A percentile compares a stretch with the other conserved stretches of the same genome.
phyloP scores from a whole-genome alignment of 495 filamentous ascomycete species.

The Cercophora samala region DNA sequence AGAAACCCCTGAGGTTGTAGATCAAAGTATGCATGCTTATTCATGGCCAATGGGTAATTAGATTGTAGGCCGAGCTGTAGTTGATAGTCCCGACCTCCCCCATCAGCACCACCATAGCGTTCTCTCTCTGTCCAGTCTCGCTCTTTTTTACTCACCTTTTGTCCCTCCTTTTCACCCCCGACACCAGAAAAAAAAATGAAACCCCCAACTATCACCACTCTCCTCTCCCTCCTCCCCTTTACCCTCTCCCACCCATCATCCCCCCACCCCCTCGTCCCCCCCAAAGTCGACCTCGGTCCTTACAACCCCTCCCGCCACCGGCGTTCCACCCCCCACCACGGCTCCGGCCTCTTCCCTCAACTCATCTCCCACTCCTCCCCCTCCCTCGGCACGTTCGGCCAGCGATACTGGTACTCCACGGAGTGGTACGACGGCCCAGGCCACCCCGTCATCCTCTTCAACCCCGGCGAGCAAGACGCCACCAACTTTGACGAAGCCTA shows the following conservation, averaged over 20 bases:
- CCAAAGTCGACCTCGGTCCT: neutral
- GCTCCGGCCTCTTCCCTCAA: conserved; percentile 34
- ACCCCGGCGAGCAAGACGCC: conserved; percentile 56
- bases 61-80: too few species aligned
- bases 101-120: too few species aligned
- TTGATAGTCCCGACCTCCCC: too few species aligned
- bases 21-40: neutral
- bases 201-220: neutral
- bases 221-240: neutral
- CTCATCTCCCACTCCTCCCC: conserved; percentile 36
- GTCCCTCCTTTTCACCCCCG: neutral
- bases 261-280: neutral
- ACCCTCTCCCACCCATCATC: neutral
- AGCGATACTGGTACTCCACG: conserved; percentile 35
- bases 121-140: too few species aligned
- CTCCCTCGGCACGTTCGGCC: conserved; percentile 33
- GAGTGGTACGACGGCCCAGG: conserved; percentile 34
- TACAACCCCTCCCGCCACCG: neutral
- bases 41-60: neutral
- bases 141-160: neutral
- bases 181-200: neutral
- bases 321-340: neutral
- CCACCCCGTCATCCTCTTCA: conserved; percentile 43
- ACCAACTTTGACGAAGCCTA: conserved; percentile 47
- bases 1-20: neutral